A percentile compares a stretch with the other conserved stretches of the same genome.
These are phyloP conservation scores for Piper longum DNA, from an alignment of 164 flowering plant species.

Conservation along the genomic window DNA sequence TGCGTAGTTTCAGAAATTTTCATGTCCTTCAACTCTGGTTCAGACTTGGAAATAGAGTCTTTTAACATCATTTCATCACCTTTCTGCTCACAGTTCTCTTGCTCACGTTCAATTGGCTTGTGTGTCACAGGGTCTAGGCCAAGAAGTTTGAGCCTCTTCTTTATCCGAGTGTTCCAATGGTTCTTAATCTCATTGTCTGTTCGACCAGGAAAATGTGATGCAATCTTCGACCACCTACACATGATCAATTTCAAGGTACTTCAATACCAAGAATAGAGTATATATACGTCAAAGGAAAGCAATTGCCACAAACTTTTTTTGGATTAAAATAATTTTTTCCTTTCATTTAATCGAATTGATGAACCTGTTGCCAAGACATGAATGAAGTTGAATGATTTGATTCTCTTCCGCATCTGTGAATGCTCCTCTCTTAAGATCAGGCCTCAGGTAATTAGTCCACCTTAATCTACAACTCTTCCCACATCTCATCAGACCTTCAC, in stretches of 20 bases:
- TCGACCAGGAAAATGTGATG: constrained; percentile 58
- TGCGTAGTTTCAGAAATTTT: not conserved
- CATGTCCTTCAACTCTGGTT: constrained; percentile 1
- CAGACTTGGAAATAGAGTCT: not conserved
- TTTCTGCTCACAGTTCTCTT: constrained; percentile 5
- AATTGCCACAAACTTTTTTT: not conserved
- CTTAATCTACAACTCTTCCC: constrained; percentile 76
- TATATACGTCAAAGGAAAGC: not conserved
- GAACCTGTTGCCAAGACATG: constrained; percentile 56
- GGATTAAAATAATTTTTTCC: not conserved
- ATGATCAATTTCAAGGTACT: not conserved
- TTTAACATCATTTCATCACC: constrained; percentile 1
- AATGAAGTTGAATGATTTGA: constrained; percentile 56
- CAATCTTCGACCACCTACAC: constrained; percentile 69
- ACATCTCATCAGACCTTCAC: constrained; percentile 57
- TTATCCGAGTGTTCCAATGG: constrained; percentile 67
- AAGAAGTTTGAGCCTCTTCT: constrained; percentile 40
- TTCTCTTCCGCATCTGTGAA: constrained; percentile 50
- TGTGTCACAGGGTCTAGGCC: constrained; percentile 57
- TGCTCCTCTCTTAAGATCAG: constrained; percentile 65
- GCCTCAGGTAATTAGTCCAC: constrained; percentile 75
- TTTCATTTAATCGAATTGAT: not conserved
- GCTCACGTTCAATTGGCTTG: constrained; percentile 21
- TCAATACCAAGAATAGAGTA: not conserved
- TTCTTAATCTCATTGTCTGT: constrained; percentile 76